Evolutionary conservation across 2,329 filamentous ascomycete species (phyloP).

Genomic region (Pyricularia pennisetigena): DNA sequence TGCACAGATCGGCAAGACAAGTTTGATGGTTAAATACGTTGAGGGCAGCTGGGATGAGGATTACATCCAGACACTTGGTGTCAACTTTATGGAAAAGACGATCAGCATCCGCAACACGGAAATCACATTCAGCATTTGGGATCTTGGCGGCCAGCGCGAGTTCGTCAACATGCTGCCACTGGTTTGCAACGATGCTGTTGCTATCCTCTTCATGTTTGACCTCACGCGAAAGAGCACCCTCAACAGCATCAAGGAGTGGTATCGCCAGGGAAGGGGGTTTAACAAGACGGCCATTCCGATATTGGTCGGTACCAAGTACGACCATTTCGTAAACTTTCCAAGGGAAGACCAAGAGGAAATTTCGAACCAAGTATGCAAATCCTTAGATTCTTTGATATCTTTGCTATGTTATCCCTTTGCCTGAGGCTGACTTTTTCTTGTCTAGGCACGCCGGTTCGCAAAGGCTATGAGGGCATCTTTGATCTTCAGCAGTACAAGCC

Average conservation of each 20-base stretch:
- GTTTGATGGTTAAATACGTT: slow-evolving; percentile 98
- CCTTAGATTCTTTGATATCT: background rate
- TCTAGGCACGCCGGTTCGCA: slow-evolving; percentile 85
- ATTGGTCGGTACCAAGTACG: slow-evolving; percentile 94
- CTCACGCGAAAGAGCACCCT: slow-evolving; percentile 94
- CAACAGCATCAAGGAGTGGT: slow-evolving; percentile 99
- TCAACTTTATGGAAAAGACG: slow-evolving; percentile 99
- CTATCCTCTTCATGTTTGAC: slow-evolving; percentile 99
- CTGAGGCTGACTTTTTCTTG: background rate
- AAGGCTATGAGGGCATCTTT: slow-evolving; percentile 97
- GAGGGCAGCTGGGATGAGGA: slow-evolving; percentile 99
- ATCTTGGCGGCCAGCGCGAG: slow-evolving; percentile 92
- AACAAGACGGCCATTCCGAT: slow-evolving; percentile 99
- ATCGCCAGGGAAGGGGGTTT: slow-evolving; percentile 91
- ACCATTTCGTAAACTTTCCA: slow-evolving; percentile 98
- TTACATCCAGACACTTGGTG: slow-evolving; percentile 96
- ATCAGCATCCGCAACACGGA: slow-evolving; percentile 99
- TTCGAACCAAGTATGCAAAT: slow-evolving; percentile 66
- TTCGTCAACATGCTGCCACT: slow-evolving; percentile 99
- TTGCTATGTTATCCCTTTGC: background rate
- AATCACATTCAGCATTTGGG: slow-evolving; percentile 99
- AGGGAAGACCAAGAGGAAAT: slow-evolving; percentile 98
- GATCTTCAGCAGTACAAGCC: slow-evolving; percentile 97
- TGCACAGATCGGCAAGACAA: slow-evolving; percentile 98
- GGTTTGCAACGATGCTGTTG: slow-evolving; percentile 98